Evolutionary conservation across 768 basidiomycete species (phyloP), one percentile per base, ranked within the genome.

Genomic region (Phallus indusiatus): DNA sequence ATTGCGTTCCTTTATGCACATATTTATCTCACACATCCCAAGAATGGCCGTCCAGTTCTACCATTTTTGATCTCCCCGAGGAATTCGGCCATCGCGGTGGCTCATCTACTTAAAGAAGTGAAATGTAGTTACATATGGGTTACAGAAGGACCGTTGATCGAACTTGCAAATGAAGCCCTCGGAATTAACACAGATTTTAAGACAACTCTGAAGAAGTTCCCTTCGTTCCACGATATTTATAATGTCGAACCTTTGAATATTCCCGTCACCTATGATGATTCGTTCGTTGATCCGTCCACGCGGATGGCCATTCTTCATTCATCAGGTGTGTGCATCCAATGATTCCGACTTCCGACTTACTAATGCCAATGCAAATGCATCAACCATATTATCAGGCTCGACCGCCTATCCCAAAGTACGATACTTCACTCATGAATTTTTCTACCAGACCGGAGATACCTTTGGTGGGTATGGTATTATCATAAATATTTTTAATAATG

Each of bases 21-120:
- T 47, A 55, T 65, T n/a, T 61, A 61, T 46, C 59, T 64, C 12
- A 65, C 65, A 18, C 63, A 62, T 55, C 42, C 42, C n/a, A 42
- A 12, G 3, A 20, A 14, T 0, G n/a, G 21, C 18, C 57, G 34
- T 12, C 49, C 49, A 51, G 5, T 59, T 16, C 24, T 59, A 10
- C 57, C 67, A 0, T 76, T 76, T 62, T 72, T 73, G 1, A 65
- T 74, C 48, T 71, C 73, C 4, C 62, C 65, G 2, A 65, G 72
- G 4, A 73, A 73, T 61, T 72, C 75, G 11, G 66, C 64, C 35
- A 62, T 61, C 17, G 74, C 72, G 1, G 63, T 77, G 8, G 68
- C 67, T 0, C 72, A 76, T 62, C 66, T 77, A 5, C 61, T 76
- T 10, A 47, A 51, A 17, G 57, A 61, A 50, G 69, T 63, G 8